A percentile compares a stretch with the other conserved stretches of the same genome.
phyloP scores from a whole-genome alignment of 1,139 yeast genomes.

The Yamadazyma sp. region DNA sequence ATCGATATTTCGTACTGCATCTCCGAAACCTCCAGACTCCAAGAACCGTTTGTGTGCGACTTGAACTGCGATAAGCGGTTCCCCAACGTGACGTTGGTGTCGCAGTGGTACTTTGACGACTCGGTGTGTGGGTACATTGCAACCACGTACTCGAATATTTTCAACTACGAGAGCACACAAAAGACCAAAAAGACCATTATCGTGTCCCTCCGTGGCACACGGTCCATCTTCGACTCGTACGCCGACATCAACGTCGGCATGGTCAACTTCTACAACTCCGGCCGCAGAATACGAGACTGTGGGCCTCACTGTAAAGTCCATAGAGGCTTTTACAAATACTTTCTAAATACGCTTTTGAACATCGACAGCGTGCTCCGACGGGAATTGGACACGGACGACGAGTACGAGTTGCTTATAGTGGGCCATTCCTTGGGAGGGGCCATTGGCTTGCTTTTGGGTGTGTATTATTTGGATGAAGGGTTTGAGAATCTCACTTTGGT shows the following conservation, averaged over 20 bases:
- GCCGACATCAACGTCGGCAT: constrained; percentile 46
- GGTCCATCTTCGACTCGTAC: constrained; percentile 46
- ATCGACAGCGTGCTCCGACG: constrained; percentile 25
- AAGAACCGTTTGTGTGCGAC: constrained; percentile 47
- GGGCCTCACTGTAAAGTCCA: constrained; percentile 44
- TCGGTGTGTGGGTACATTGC: constrained; percentile 44
- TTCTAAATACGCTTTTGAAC: constrained; percentile 27
- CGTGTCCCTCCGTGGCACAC: constrained; percentile 48
- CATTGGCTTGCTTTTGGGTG: constrained; percentile 38
- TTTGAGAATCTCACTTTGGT: constrained; percentile 33
- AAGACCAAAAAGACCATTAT: constrained; percentile 31
- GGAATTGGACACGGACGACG: constrained; percentile 23
- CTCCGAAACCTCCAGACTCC: constrained; percentile 32
- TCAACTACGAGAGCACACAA: constrained; percentile 18
- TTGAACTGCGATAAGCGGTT: constrained; percentile 38
- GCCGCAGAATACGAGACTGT: constrained; percentile 30
- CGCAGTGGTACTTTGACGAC: constrained; percentile 49
- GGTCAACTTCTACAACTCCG: constrained; percentile 29
- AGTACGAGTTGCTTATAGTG: constrained; percentile 37
- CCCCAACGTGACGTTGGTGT: constrained; percentile 40
- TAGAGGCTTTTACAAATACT: constrained; percentile 43
- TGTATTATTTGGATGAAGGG: constrained; percentile 39
- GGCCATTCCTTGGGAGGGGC: constrained; percentile 60
- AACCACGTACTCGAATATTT: constrained; percentile 28
- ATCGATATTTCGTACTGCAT: constrained; percentile 53